Evolutionary conservation across 345 rosid species (phyloP), one percentile per base, ranked within the genome.

Genomic region (Camelina neglecta): DNA sequence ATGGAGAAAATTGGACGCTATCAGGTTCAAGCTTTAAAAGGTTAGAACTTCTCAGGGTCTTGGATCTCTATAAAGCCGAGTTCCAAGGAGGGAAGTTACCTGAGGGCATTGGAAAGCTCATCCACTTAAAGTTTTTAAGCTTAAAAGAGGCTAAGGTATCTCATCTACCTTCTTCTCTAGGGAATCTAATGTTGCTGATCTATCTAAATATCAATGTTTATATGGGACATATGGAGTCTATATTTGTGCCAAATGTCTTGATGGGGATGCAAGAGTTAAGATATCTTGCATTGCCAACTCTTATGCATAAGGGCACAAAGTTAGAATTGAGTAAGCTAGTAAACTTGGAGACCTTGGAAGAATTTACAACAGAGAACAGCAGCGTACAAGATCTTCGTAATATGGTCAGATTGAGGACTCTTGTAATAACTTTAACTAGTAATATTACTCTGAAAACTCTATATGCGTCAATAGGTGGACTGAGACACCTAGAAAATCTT

Each of bases 111-210:
- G 81, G 84, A 7, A 67, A 72, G 2, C 76, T 86, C 61, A 77
- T 80, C 39, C 84, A 79, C 31, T 66, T 75, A 36, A 75, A 41
- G 60, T 75, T 56, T 16, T 39, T 75, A 61, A 75, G 73, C 10
- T 35, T 75, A 48, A 4, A 36, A 4, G 12, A 11, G 5, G 23
- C 60, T 47, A 21, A 49, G 20, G 54, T 79, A 45, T 7, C 61
- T 15, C 50, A 20, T 51, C 31, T 80, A 67, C 76, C 80, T 29
- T 54, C 35, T 31, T 75, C 83, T 24, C 8, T 80, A 2, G 48
- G 54, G 4, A 75, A 80, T 21, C 33, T 80, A 8, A 45, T 6
- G 55, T 2, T 44, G 39, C 6, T 80, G 33, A 5, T 72, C 10
- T 65, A 57, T 8, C 20, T 73, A 59, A 49, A 78, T 44, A 1